Percentiles rank a stretch among this genome's conserved stretches.
phyloP scores from a whole-genome alignment of 768 basidiomycete species.

The Pleurotus sapidus region DNA sequence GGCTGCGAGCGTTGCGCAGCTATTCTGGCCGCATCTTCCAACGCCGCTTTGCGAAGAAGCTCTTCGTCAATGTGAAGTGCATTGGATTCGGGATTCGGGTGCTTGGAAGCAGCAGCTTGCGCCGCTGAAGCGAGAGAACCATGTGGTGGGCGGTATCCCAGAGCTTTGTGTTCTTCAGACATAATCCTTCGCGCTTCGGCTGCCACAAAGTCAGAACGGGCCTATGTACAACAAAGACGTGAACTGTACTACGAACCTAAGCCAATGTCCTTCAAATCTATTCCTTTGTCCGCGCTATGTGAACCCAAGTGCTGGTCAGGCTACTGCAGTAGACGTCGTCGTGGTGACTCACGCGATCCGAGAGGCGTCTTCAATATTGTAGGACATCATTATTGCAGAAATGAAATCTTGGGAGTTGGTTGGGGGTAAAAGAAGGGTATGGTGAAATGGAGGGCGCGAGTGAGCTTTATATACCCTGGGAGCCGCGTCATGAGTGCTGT shows the following conservation, averaged over 20 bases:
- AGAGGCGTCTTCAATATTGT: neutral
- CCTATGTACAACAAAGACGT: neutral
- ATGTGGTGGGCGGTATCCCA: constrained; percentile 2
- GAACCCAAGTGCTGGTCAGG: neutral
- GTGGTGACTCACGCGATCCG: neutral
- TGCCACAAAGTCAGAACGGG: neutral
- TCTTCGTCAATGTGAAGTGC: neutral
- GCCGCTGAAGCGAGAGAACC: constrained; percentile 2
- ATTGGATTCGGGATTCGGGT: neutral
- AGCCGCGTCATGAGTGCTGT: neutral
- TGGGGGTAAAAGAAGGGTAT: neutral
- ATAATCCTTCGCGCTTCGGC: constrained; percentile 1
- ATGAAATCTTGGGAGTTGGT: neutral
- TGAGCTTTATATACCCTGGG: neutral
- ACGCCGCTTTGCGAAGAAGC: neutral
- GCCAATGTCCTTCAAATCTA: constrained; percentile 3
- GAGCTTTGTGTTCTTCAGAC: constrained; percentile 5
- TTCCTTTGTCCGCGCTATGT: neutral
- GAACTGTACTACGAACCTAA: neutral
- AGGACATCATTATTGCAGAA: neutral
- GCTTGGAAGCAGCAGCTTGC: constrained; percentile 1
- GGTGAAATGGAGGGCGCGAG: neutral
- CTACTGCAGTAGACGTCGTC: neutral
- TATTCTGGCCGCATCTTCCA: constrained; percentile 1
- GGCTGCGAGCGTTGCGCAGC: constrained; percentile 1